Conservation (phyloP, 75 land plant genomes). For the Gnetum montanum region DNA sequence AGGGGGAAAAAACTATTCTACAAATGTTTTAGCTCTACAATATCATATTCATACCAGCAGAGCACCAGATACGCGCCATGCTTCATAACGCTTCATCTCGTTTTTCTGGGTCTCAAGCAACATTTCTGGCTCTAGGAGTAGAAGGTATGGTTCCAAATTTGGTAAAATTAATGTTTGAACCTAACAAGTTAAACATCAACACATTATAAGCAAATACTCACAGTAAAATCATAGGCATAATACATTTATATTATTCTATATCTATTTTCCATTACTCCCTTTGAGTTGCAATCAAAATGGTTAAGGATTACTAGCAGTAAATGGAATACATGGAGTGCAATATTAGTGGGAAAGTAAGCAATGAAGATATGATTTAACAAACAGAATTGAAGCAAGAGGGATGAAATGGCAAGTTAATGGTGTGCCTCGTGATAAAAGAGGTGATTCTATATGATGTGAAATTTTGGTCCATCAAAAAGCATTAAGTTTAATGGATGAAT, state of each 20-base stretch:
- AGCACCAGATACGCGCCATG: slow-evolving; percentile 91
- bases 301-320: background rate
- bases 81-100: slow-evolving; percentile 73
- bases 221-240: too few relatives aligned
- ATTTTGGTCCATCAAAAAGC: too few relatives aligned
- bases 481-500: too few relatives aligned
- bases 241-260: too few relatives aligned
- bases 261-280: too few relatives aligned
- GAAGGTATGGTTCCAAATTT: slow-evolving; percentile 76
- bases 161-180: slow-evolving; percentile 74
- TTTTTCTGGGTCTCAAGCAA: slow-evolving; percentile 74
- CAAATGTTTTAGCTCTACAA: background rate
- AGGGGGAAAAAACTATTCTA: background rate
- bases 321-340: too few relatives aligned
- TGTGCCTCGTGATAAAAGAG: too few relatives aligned
- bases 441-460: too few relatives aligned
- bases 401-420: too few relatives aligned
- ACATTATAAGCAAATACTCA: background rate
- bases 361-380: too few relatives aligned
- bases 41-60: slow-evolving; percentile 44
- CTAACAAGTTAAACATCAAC: slow-evolving; percentile 25
- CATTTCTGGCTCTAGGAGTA: slow-evolving; percentile 75
- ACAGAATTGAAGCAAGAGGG: too few relatives aligned
- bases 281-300: background rate
- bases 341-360: too few relatives aligned